Evolutionary conservation across 306 rosid species (phyloP), one percentile per base, ranked within the genome.

Genomic region (Calophaca sinica): DNA sequence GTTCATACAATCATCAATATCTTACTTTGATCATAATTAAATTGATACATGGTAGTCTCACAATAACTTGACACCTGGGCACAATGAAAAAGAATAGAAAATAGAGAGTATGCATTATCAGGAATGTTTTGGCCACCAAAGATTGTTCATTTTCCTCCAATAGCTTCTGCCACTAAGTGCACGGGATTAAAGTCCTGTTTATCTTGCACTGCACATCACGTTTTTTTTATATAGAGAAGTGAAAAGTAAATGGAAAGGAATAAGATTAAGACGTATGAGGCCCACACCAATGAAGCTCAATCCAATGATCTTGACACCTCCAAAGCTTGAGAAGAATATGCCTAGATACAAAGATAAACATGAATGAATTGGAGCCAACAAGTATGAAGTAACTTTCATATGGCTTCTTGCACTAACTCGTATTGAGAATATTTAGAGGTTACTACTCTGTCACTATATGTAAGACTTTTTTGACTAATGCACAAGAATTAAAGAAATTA

Each of bases 1-100:
- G 93, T 78, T 87, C 50, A 54, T 64, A 44, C 73, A 83, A 86
- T 90, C 79, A 88, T 90, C 71, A 90, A 79, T 65, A 80, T 82
- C 65, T 79, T 73, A 80, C 86, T 83, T 71, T 61, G 83, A 80
- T 79, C 73, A 74, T 58, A 44, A 68, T 64, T 20, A 20, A 20
- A 20, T 20, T 70, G 79, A 62, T 52, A 32, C 49, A 79, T 76
- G 9, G 48, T 57, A 72, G 54, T 48, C 60, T 59, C 74, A 45
- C 57, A 67, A 66, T 77, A 12, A 65, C 72, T 41, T 61, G 57
- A 60, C 81, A 67, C 74, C 80, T 68, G 80, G 74, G 13, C 38
- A 48, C 76, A 39, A 42, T 58, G 55, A 71, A 46, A 14, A 71
- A 6, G 13, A 81, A 69, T 69, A 62, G 52, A 69, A 59, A 68